A percentile compares a stretch with the other conserved stretches of the same genome.
Conservation (phyloP, 1,139 yeast genomes). For the Taphrina communis region DNA sequence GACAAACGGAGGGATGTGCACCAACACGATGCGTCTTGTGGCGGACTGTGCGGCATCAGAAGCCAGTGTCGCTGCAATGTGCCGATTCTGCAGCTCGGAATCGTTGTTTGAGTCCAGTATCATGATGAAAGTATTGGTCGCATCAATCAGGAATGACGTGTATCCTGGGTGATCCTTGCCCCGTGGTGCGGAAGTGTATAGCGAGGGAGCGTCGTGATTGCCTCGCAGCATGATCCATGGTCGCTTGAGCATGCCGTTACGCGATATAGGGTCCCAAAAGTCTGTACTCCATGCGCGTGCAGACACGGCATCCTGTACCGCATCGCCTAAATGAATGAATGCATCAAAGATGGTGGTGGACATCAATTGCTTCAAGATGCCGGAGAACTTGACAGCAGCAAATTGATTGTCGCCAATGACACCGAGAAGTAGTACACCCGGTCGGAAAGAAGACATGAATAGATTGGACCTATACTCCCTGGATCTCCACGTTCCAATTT, state of each 20-base stretch:
- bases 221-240: constrained; percentile 40
- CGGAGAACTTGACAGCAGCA: constrained; percentile 30
- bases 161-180: constrained; percentile 4
- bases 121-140: constrained; percentile 10
- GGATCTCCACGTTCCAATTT: constrained; percentile 27
- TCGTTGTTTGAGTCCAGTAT: constrained; percentile 28
- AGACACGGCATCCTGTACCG: constrained; percentile 35
- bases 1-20: constrained; percentile 37
- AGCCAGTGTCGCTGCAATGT: constrained; percentile 8
- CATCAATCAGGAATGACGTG: constrained; percentile 11
- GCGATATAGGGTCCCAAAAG: constrained; percentile 26
- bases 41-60: constrained; percentile 21
- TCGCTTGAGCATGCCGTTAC: not conserved
- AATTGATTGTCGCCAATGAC: constrained; percentile 40
- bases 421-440: constrained; percentile 16
- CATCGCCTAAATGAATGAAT: constrained; percentile 35
- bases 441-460: not conserved
- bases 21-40: constrained; percentile 29
- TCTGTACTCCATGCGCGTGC: constrained; percentile 39
- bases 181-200: constrained; percentile 10
- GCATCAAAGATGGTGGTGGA: constrained; percentile 3
- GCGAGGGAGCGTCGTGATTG: constrained; percentile 35
- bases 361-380: not conserved
- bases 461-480: not conserved
- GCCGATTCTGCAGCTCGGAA: constrained; percentile 18